Conservation (phyloP, 1,139 yeast species). For the Nakaseomyces sp. region DNA sequence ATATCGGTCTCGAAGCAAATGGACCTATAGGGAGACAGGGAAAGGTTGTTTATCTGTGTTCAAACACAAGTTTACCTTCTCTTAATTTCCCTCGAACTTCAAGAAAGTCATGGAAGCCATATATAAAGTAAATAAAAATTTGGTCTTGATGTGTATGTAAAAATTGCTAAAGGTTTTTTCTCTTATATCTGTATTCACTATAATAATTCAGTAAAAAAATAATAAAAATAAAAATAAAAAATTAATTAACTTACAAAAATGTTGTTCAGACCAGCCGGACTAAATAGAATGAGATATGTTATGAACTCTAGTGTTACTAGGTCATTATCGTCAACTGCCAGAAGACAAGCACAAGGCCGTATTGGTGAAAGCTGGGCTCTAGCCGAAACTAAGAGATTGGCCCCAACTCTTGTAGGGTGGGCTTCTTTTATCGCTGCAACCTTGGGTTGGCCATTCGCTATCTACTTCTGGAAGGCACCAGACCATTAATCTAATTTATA, state of each 20-base stretch:
- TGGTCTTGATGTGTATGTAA: no score
- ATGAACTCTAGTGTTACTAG: slow-evolving; percentile 4
- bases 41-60: no score
- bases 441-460: slow-evolving; percentile 26
- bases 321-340: slow-evolving; percentile 9
- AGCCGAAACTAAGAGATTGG: slow-evolving; percentile 20
- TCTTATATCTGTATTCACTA: no score
- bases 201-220: no score
- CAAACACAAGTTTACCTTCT: no score
- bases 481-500: not conserved
- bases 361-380: slow-evolving; percentile 19
- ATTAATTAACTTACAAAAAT: not conserved
- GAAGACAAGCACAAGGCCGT: slow-evolving; percentile 11
- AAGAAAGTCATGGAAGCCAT: no score
- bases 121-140: no score
- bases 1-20: no score
- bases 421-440: slow-evolving; percentile 14
- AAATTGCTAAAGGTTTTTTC: no score
- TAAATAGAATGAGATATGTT: slow-evolving; percentile 6
- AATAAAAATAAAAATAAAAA: not conserved
- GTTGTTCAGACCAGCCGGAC: slow-evolving; percentile 5
- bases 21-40: not conserved
- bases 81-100: no score
- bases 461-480: slow-evolving; percentile 9
- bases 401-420: slow-evolving; percentile 17